phyloP scores from a whole-genome alignment of 495 filamentous ascomycete species.

The Tuber microsphaerosporum region DNA sequence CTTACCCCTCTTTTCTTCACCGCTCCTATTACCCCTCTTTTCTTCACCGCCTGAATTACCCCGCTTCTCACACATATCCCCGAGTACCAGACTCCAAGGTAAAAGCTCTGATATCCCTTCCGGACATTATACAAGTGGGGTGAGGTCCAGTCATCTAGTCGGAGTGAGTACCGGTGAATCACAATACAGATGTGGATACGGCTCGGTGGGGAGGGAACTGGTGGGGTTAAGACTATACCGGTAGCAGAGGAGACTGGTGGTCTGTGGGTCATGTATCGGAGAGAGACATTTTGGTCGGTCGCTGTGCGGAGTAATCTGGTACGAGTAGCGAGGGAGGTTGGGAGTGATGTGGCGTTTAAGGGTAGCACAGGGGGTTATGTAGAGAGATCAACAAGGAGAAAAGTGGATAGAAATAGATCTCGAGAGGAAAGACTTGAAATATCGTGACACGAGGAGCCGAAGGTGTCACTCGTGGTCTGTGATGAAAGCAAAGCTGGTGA shows the following conservation, averaged over 20 bases:
- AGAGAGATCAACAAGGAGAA: not conserved
- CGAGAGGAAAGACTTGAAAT: no score
- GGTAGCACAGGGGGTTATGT: not conserved
- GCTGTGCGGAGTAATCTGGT: not conserved
- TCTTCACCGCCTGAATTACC: no score
- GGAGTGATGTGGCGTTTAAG: not conserved
- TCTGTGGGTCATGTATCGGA: not conserved
- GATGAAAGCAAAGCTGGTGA: not conserved
- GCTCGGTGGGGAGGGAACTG: not conserved
- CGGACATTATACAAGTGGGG: no score
- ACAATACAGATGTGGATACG: not conserved
- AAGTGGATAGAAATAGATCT: not conserved
- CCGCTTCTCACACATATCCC: no score
- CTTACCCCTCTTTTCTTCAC: no score
- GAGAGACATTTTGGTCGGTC: not conserved
- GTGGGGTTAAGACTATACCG: not conserved
- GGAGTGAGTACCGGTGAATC: no score
- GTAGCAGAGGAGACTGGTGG: not conserved
- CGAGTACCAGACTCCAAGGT: no score
- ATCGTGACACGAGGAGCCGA: no score
- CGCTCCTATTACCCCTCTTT: no score
- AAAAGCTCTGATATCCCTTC: no score
- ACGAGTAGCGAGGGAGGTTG: not conserved
- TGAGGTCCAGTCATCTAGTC: no score
- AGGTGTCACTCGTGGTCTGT: not conserved